These are phyloP conservation scores for Tolypocladium paradoxum DNA, from an alignment of 2,329 filamentous ascomycete genomes.

Conservation along the genomic window DNA sequence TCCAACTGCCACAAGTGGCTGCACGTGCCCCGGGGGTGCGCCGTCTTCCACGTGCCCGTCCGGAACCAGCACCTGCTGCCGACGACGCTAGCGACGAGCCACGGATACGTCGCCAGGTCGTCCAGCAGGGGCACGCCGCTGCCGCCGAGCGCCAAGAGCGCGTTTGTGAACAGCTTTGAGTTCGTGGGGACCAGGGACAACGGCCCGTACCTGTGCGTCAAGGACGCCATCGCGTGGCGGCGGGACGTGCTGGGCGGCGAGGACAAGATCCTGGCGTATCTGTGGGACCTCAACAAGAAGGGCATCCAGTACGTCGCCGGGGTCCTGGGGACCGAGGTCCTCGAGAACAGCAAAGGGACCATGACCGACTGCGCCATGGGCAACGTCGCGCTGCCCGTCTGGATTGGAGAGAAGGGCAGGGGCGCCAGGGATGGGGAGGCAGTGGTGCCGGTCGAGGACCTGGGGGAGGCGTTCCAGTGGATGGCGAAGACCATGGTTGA, in stretches of 20 bases:
- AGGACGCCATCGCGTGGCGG: constrained; percentile 62
- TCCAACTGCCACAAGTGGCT: constrained; percentile 92
- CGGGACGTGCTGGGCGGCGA: constrained; percentile 63
- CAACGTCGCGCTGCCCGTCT: constrained; percentile 64
- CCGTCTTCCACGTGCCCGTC: constrained; percentile 66
- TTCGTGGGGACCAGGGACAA: constrained; percentile 69
- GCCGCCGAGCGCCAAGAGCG: constrained; percentile 35
- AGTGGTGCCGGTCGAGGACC: constrained; percentile 19
- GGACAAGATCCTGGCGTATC: constrained; percentile 53
- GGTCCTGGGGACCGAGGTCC: constrained; percentile 56
- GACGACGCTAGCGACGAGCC: constrained; percentile 67
- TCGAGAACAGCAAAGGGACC: constrained; percentile 55
- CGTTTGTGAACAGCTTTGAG: constrained; percentile 62
- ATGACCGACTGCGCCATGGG: constrained; percentile 58
- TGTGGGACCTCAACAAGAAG: constrained; percentile 47
- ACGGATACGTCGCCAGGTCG: constrained; percentile 53
- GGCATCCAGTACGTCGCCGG: constrained; percentile 52
- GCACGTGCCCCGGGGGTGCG: constrained; percentile 66
- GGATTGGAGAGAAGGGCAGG: constrained; percentile 13
- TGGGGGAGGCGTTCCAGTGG: constrained; percentile 40
- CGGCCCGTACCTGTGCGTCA: constrained; percentile 59
- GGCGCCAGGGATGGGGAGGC: constrained; percentile 16
- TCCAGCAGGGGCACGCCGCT: constrained; percentile 26
- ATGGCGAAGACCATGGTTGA: constrained; percentile 40
- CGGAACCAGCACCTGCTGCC: constrained; percentile 68